A percentile compares a stretch with the other conserved stretches of the same genome.
These are phyloP conservation scores for Psilocybe subaeruginosa DNA, from an alignment of 768 basidiomycete genomes.

Conservation along the genomic window DNA sequence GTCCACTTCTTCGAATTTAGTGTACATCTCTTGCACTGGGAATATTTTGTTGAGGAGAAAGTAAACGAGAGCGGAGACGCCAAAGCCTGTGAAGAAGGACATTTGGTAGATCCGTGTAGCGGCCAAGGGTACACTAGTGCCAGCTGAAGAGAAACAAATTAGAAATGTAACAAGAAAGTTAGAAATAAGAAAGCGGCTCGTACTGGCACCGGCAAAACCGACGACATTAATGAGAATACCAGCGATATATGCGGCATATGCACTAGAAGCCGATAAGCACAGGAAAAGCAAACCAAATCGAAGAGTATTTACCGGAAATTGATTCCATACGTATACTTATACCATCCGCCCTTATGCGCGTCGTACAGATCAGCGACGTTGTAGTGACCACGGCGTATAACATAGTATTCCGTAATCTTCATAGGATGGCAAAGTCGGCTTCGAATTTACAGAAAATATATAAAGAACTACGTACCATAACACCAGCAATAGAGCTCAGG, in stretches of 20 bases:
- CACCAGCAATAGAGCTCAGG: conserved; percentile 79
- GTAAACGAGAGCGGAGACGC: conserved; percentile 68
- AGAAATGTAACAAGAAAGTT: not conserved
- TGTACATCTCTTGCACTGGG: conserved; percentile 55
- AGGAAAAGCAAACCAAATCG: conserved; percentile 1
- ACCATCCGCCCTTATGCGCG: conserved; percentile 61
- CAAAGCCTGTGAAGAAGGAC: conserved; percentile 87
- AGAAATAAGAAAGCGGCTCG: conserved; percentile 23
- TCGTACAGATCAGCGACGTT: conserved; percentile 74
- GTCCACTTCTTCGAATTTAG: conserved; percentile 60
- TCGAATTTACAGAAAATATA: not conserved
- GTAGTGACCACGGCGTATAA: conserved; percentile 72
- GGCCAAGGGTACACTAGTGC: conserved; percentile 60
- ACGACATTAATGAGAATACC: conserved; percentile 85
- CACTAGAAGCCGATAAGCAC: conserved; percentile 34
- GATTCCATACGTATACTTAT: conserved; percentile 74
- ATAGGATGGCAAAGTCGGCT: not conserved
- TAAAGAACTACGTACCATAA: conserved; percentile 54
- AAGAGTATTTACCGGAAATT: conserved; percentile 59
- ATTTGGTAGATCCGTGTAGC: conserved; percentile 77
- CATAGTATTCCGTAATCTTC: conserved; percentile 79
- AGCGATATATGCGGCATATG: conserved; percentile 67
- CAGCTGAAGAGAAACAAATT: conserved; percentile 38
- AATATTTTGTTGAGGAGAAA: conserved; percentile 57
- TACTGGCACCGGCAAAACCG: conserved; percentile 78